These are phyloP conservation scores for Lentinula boryana DNA, from an alignment of 768 basidiomycete genomes.

Conservation along the genomic window DNA sequence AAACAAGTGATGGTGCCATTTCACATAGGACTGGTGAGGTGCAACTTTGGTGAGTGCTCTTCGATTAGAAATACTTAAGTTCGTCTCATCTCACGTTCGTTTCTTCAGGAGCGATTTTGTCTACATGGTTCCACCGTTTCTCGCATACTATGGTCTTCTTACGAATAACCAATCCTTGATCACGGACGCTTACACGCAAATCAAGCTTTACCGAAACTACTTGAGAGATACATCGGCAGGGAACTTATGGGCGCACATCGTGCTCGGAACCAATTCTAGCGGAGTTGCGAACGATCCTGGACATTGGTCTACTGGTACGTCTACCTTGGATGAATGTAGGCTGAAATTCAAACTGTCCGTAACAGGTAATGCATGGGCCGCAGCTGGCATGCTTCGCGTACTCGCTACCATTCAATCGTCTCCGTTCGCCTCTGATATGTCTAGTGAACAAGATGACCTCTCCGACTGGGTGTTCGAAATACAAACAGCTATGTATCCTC, in stretches of 20 bases:
- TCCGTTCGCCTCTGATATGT: conserved; percentile 40
- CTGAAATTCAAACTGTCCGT: background rate
- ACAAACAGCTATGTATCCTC: conserved; percentile 60
- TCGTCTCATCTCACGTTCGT: conserved; percentile 2
- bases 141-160: conserved; percentile 55
- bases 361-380: conserved; percentile 84
- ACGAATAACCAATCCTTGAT: conserved; percentile 55
- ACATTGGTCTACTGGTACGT: conserved; percentile 74
- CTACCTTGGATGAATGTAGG: background rate
- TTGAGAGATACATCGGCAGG: conserved; percentile 44
- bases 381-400: conserved; percentile 82
- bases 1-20: conserved; percentile 70
- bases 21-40: conserved; percentile 67
- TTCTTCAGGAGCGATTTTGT: conserved; percentile 65
- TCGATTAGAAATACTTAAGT: background rate
- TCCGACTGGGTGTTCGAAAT: conserved; percentile 66
- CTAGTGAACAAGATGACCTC: conserved; percentile 51
- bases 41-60: conserved; percentile 57
- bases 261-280: conserved; percentile 36
- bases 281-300: conserved; percentile 47
- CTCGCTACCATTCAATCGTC: conserved; percentile 67
- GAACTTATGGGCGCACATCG: conserved; percentile 75
- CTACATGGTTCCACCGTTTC: conserved; percentile 66
- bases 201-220: conserved; percentile 63
- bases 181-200: conserved; percentile 63